Percentiles rank a stretch among this genome's conserved stretches.
phyloP scores from a whole-genome alignment of 305 asterid species.

The Fraxinus nigra region DNA sequence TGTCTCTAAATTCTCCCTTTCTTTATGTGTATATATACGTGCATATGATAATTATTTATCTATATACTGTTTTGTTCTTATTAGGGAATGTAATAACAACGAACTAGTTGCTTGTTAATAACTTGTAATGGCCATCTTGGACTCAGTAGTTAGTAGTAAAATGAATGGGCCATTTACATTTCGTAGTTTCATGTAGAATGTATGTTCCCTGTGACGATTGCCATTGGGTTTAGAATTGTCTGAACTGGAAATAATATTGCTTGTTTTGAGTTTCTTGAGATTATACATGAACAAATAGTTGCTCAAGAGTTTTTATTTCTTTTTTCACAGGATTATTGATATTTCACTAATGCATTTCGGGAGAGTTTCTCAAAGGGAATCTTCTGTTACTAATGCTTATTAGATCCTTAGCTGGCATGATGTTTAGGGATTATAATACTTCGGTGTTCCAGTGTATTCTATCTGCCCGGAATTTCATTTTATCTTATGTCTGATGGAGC shows the following conservation, averaged over 20 bases:
- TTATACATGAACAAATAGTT: neutral
- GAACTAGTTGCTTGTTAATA: neutral
- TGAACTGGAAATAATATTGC: neutral
- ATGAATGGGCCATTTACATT: neutral
- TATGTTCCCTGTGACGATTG: neutral
- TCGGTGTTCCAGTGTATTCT: neutral
- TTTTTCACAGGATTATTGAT: neutral
- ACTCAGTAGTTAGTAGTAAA: neutral
- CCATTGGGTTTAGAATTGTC: neutral
- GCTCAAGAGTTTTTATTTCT: neutral
- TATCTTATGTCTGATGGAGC: neutral
- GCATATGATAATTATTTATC: neutral
- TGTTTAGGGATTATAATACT: neutral
- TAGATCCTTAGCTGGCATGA: neutral
- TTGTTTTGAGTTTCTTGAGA: neutral
- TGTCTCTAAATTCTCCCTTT: slow-evolving; percentile 15
- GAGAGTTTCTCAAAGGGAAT: neutral
- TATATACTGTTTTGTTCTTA: neutral
- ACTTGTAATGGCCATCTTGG: neutral
- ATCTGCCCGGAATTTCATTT: neutral
- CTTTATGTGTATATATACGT: neutral
- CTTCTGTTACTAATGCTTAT: neutral
- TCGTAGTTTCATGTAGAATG: neutral
- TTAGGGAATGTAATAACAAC: neutral
- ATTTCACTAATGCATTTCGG: neutral